Base-by-base conservation (phyloP, 2,329 filamentous ascomycete genomes). In the Pseudofabraea citricarpa region DNA sequence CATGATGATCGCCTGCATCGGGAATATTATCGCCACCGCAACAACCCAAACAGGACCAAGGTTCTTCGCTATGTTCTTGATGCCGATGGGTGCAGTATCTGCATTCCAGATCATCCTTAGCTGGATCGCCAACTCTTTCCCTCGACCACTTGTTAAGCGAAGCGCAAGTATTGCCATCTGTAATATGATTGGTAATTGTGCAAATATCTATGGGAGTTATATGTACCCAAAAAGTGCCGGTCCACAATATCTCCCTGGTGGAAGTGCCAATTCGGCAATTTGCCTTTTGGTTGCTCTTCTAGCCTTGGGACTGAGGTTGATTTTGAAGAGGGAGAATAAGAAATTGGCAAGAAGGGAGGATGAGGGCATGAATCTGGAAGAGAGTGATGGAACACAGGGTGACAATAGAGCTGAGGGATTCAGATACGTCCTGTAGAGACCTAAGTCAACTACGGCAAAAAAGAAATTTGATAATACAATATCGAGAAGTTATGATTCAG, bases 41-140 rank as follows among this genome's bases (percentile, higher is more conserved):
- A 74, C 75, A 0, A 70, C 71, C 0, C 69, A 67, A 3, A 64
- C 71, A 0, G 75, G 69, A 0, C 72, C 71, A 0, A 69, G 76
- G 2, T 81, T 79, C 63, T 79, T 82, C 47, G 79, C 76, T 50
- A 79, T 82, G 69, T 82, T 82, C 50, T 60, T 83, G 18, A 73
- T 81, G 70, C 72, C 75, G 0, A 71, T 78, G 64, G 73, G 75
- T 0, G 68, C 72, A 0, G 64, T 79, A 0, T 64, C 70, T 2
- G 65, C 72, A 0, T 75, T 73, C 49, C 74, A 75, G 47, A 54
- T 57, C 13, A 53, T 57, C 21, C 21, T 55, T 12, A 36, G 54
- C 6, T 65, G 61, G 62, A 53, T 63, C 0, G 57, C 60, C 0
- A 58, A 61, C 18, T 56, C 54, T 2, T 58, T 64, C 23, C 58